Evolutionary conservation across 306 rosid species (phyloP).

Genomic region (Canavalia ensiformis): DNA sequence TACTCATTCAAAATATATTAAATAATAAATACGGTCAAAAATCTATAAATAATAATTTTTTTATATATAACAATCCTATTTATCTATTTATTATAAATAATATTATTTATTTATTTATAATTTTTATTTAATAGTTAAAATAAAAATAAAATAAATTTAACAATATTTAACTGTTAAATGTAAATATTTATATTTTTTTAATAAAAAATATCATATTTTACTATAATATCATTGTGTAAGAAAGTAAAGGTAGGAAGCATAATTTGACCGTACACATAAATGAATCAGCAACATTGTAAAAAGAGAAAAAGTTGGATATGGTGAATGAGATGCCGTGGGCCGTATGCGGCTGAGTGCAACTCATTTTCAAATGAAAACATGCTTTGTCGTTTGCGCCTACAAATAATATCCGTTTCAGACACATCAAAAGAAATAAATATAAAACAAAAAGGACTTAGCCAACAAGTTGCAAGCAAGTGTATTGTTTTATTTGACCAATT

Average conservation of each 20-base stretch:
- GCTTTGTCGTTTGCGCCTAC: conserved; percentile 41
- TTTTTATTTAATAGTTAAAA: too few relatives aligned
- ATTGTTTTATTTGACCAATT: not conserved
- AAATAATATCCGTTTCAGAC: conserved; percentile 40
- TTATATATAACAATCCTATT: too few relatives aligned
- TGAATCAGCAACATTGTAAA: not conserved
- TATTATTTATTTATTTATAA: too few relatives aligned
- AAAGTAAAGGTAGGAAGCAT: not conserved
- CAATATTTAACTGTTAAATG: too few relatives aligned
- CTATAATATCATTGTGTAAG: too few relatives aligned
- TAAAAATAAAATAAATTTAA: too few relatives aligned
- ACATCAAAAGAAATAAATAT: not conserved
- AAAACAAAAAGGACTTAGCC: not conserved
- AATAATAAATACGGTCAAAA: too few relatives aligned
- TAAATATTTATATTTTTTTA: too few relatives aligned
- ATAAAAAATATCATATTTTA: too few relatives aligned
- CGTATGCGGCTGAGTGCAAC: conserved; percentile 31
- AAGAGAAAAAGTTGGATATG: not conserved
- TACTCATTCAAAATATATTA: too few relatives aligned
- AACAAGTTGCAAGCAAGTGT: not conserved
- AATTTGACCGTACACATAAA: not conserved
- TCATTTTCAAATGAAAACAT: conserved; percentile 35
- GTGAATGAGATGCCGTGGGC: conserved; percentile 35
- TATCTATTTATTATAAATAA: too few relatives aligned
- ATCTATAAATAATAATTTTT: too few relatives aligned